Conservation (phyloP, 148 eudicot genomes). For the Amaranthus palmeri region DNA sequence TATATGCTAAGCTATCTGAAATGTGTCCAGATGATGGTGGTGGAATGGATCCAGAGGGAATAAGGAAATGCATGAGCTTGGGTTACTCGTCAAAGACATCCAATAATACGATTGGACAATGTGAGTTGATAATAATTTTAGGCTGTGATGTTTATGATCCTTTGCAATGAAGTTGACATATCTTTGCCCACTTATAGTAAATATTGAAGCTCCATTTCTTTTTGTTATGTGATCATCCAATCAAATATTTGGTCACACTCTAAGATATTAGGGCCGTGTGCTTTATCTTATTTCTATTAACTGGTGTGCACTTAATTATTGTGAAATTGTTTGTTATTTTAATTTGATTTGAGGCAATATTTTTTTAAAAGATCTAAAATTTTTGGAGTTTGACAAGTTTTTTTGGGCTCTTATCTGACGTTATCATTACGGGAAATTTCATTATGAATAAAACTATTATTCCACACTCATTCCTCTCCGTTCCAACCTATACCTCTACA, state of each 20-base stretch:
- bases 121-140: slow-evolving; percentile 34
- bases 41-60: slow-evolving; percentile 89
- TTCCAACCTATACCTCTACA: no score
- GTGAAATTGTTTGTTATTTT: no score
- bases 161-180: neutral
- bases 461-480: no score
- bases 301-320: neutral
- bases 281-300: neutral
- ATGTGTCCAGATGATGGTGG: slow-evolving; percentile 81
- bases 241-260: neutral
- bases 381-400: no score
- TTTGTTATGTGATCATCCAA: neutral
- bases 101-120: slow-evolving; percentile 88
- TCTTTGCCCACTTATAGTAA: neutral
- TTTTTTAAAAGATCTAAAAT: no score
- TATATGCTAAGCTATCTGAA: slow-evolving; percentile 11
- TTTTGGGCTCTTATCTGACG: no score
- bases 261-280: neutral
- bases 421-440: no score
- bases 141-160: neutral
- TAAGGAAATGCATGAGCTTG: slow-evolving; percentile 96
- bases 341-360: no score
- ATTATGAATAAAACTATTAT: no score
- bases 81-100: slow-evolving; percentile 91
- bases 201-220: neutral